These are phyloP conservation scores for Vigna unguiculata DNA, from an alignment of 306 rosid species.

Conservation along the genomic window DNA sequence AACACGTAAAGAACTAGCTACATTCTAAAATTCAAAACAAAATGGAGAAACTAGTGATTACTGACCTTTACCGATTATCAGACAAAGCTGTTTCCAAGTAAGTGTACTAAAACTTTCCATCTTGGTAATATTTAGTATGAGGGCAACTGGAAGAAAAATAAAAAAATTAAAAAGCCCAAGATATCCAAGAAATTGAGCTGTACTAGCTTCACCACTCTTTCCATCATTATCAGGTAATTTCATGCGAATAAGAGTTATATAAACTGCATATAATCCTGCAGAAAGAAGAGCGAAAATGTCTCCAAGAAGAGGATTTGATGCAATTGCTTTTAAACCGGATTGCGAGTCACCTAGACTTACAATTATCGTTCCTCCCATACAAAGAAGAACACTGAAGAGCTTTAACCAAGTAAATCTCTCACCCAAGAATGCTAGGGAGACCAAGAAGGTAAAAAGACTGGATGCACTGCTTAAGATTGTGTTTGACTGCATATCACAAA, in stretches of 20 bases:
- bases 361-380: slow-evolving; percentile 93
- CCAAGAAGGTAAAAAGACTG: slow-evolving; percentile 95
- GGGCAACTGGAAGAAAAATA: slow-evolving; percentile 81
- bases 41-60: slow-evolving; percentile 25
- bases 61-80: slow-evolving; percentile 92
- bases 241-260: slow-evolving; percentile 91
- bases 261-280: slow-evolving; percentile 82
- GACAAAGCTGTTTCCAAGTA: slow-evolving; percentile 82
- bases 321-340: slow-evolving; percentile 52
- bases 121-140: slow-evolving; percentile 64
- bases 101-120: slow-evolving; percentile 69
- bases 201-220: slow-evolving; percentile 78
- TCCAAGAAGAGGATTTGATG: slow-evolving; percentile 92
- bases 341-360: slow-evolving; percentile 92
- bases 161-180: slow-evolving; percentile 82
- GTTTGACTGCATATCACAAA: slow-evolving; percentile 76
- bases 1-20: slow-evolving; percentile 21
- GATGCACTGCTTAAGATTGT: slow-evolving; percentile 98
- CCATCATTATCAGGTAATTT: slow-evolving; percentile 84
- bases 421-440: slow-evolving; percentile 85
- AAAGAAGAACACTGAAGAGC: slow-evolving; percentile 88
- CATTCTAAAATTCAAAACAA: slow-evolving; percentile 25
- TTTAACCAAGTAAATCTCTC: slow-evolving; percentile 93
- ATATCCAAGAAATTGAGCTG: slow-evolving; percentile 95
- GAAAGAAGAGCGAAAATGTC: slow-evolving; percentile 82